A percentile compares a stretch with the other conserved stretches of the same genome.
Evolutionary conservation across 768 basidiomycete species (phyloP).

Genomic region (Boletus rufocinnamomeus): DNA sequence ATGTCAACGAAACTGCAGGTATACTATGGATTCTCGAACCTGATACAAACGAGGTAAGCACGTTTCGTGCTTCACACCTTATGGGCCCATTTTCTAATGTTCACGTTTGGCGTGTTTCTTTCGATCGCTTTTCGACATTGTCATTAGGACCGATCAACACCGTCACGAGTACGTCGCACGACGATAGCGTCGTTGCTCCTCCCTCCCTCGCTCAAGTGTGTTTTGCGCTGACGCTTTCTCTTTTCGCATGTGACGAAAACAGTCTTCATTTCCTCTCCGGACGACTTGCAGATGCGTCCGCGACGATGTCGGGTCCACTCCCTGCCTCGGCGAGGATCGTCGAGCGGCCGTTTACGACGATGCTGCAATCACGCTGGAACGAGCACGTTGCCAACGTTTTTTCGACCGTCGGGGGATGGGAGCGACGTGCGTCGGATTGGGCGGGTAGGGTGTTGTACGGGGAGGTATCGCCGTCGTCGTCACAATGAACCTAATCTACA

Average conservation of each 20-base stretch:
- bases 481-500: background rate
- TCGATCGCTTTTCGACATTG: background rate
- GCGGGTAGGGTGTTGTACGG: conserved; percentile 50
- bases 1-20: conserved; percentile 39
- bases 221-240: background rate
- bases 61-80: background rate
- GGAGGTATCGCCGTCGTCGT: conserved; percentile 1
- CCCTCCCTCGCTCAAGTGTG: background rate
- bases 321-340: conserved; percentile 56
- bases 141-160: conserved; percentile 53
- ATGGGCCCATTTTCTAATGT: background rate
- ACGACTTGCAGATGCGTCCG: conserved; percentile 53
- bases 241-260: background rate
- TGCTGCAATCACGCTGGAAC: conserved; percentile 62
- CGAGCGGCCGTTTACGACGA: conserved; percentile 45
- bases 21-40: conserved; percentile 70
- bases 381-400: conserved; percentile 51
- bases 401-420: conserved; percentile 46
- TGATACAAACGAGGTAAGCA: conserved; percentile 56
- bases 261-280: conserved; percentile 53
- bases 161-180: conserved; percentile 46
- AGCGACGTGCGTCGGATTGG: conserved; percentile 49
- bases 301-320: conserved; percentile 49
- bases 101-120: background rate
- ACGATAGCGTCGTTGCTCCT: background rate